Percentiles rank a stretch among this genome's conserved stretches.
Conservation (phyloP, 257 asterid species). For the Solanum ossicruentum region DNA sequence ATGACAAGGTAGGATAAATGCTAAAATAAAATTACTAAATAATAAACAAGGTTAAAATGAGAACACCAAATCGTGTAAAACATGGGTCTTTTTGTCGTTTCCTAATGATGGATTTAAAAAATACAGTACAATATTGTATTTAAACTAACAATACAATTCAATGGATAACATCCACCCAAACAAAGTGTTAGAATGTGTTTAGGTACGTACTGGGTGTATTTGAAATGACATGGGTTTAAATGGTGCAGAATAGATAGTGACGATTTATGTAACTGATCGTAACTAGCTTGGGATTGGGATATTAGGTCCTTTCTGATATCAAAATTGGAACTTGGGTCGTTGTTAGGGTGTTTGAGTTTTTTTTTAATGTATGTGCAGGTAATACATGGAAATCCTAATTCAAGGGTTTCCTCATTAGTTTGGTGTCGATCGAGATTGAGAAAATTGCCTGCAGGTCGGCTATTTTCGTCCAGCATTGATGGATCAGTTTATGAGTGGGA, state of each 20-base stretch:
- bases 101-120: too few relatives aligned
- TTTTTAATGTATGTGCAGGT: slow-evolving; percentile 26
- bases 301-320: neutral
- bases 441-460: slow-evolving; percentile 35
- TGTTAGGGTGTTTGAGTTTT: neutral
- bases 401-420: slow-evolving; percentile 72
- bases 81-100: too few relatives aligned
- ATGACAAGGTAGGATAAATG: too few relatives aligned
- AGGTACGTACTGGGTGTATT: neutral
- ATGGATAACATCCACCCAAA: too few relatives aligned
- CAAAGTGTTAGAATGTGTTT: neutral
- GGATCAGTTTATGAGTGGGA: slow-evolving; percentile 93
- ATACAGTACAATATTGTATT: too few relatives aligned
- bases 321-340: too few relatives aligned
- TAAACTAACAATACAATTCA: too few relatives aligned
- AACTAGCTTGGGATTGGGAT: neutral
- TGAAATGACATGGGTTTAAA: neutral
- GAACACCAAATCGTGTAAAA: too few relatives aligned
- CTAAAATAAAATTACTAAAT: too few relatives aligned
- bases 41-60: too few relatives aligned
- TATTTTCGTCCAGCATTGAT: slow-evolving; percentile 79
- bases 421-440: slow-evolving; percentile 72
- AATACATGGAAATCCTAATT: slow-evolving; percentile 73
- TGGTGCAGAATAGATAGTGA: neutral
- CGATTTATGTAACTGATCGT: neutral